A percentile compares a stretch with the other conserved stretches of the same genome.
These are phyloP conservation scores for sorghum (Sorghum bicolor) DNA, from an alignment of 176 grass and related monocot genomes.

Conservation along the genomic window DNA sequence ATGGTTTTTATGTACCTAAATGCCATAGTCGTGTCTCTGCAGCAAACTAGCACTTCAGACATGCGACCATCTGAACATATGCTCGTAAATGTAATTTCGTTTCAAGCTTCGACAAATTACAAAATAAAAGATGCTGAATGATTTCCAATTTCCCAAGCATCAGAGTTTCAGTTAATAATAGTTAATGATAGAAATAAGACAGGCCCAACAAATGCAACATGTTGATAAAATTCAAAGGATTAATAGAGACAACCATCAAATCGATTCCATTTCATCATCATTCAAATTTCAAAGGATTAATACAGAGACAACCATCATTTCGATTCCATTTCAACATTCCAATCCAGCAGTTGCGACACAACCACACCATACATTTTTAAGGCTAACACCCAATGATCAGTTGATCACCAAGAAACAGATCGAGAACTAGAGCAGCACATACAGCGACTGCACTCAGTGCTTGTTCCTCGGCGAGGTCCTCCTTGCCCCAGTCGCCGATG, in stretches of 20 bases:
- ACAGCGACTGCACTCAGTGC: neutral
- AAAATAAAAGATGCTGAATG: neutral
- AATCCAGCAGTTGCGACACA: neutral
- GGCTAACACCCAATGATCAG: neutral
- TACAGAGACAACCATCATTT: neutral
- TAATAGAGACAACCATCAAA: neutral
- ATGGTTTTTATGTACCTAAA: too few relatives aligned
- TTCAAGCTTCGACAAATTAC: neutral
- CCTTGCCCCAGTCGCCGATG: neutral
- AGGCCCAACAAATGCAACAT: neutral
- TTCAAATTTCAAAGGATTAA: neutral
- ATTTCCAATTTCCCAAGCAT: neutral
- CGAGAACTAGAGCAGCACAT: slow-evolving; percentile 5
- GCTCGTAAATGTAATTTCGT: neutral
- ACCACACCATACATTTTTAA: neutral
- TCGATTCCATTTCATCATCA: neutral
- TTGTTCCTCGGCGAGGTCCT: slow-evolving; percentile 42
- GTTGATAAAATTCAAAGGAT: neutral
- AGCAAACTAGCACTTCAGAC: too few relatives aligned
- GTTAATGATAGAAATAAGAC: neutral
- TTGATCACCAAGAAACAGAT: neutral
- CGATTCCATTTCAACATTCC: neutral
- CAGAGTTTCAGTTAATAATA: neutral
- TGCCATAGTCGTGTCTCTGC: too few relatives aligned
- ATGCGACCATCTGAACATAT: neutral